Conservation (phyloP, 352 stramenopile genomes). For the Thalassiosira hispida region DNA sequence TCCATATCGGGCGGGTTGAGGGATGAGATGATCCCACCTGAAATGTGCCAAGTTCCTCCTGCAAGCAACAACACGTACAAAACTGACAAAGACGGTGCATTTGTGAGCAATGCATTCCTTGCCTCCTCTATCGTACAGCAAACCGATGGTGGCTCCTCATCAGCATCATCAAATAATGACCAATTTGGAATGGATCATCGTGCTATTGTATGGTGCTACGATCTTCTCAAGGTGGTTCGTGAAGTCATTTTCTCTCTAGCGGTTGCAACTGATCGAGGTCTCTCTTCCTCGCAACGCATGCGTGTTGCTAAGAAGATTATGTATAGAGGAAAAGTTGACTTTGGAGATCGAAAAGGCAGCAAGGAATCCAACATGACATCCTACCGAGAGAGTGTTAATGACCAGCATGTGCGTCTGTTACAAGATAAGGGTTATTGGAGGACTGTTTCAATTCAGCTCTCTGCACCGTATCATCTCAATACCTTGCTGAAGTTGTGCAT, state of each 20-base stretch:
- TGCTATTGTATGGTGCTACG: conserved; percentile 81
- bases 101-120: conserved; percentile 38
- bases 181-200: conserved; percentile 78
- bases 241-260: conserved; percentile 48
- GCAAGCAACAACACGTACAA: neutral
- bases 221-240: conserved; percentile 63
- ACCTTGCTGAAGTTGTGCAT: conserved; percentile 42
- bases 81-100: neutral
- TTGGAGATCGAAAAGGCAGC: neutral
- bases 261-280: conserved; percentile 26
- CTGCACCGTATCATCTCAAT: conserved; percentile 52
- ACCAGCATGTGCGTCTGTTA: conserved; percentile 18
- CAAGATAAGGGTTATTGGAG: conserved; percentile 25
- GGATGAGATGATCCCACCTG: conserved; percentile 80
- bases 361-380: conserved; percentile 15
- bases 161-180: neutral
- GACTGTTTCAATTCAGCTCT: conserved; percentile 42
- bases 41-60: conserved; percentile 51
- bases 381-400: conserved; percentile 17
- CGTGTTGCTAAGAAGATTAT: conserved; percentile 43
- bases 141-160: conserved; percentile 1
- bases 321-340: neutral
- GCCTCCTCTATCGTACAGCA: conserved; percentile 24
- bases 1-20: conserved; percentile 75
- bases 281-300: conserved; percentile 21